These are phyloP conservation scores for Termitomyces sp. DNA, from an alignment of 768 basidiomycete genomes.

Conservation along the genomic window DNA sequence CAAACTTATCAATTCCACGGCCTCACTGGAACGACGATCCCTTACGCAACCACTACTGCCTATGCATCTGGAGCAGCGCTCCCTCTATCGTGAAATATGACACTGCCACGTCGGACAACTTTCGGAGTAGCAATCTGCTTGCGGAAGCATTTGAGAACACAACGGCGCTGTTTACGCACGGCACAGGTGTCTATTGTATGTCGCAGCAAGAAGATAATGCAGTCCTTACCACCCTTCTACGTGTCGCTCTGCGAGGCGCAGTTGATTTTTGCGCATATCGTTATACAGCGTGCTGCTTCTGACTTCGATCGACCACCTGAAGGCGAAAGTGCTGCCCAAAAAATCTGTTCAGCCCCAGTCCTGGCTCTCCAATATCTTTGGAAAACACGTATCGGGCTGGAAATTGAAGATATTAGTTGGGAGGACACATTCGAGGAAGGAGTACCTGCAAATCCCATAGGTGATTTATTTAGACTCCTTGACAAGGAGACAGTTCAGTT, in stretches of 20 bases:
- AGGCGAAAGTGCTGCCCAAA: conserved; percentile 7
- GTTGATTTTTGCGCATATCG: conserved; percentile 3
- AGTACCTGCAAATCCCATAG: conserved; percentile 6
- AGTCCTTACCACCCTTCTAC: conserved; percentile 2
- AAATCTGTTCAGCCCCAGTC: conserved; percentile 3
- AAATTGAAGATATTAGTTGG: conserved; percentile 8
- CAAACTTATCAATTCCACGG: background rate
- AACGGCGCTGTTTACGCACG: conserved; percentile 7
- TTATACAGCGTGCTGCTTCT: conserved; percentile 6
- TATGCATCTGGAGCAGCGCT: conserved; percentile 3
- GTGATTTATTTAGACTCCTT: conserved; percentile 1
- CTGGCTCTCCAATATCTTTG: conserved; percentile 5
- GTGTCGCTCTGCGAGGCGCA: conserved; percentile 3
- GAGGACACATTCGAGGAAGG: conserved; percentile 4
- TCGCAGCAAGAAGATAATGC: conserved; percentile 13
- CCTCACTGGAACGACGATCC: conserved; percentile 3
- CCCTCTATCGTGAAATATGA: conserved; percentile 11
- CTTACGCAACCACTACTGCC: background rate
- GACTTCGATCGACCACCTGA: conserved; percentile 11
- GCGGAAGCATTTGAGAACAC: conserved; percentile 11
- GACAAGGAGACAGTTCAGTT: background rate
- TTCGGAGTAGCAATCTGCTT: conserved; percentile 7
- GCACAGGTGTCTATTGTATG: conserved; percentile 8
- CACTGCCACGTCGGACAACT: conserved; percentile 10
- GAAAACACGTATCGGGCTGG: conserved; percentile 7